Base-by-base conservation (phyloP, 345 rosid species). In the Carallia pectinifolia region DNA sequence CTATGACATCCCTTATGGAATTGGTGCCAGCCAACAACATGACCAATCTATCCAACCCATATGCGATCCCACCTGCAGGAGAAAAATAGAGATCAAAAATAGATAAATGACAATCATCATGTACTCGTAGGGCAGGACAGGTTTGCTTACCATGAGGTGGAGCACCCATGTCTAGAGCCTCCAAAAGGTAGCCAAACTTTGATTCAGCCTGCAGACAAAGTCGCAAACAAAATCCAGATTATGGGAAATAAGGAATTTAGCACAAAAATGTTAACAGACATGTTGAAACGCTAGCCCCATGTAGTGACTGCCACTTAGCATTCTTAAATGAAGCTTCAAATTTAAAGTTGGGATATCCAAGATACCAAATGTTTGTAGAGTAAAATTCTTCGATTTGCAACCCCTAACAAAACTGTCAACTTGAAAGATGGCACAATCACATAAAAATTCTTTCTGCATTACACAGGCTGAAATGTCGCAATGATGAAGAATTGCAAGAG, bases 91-190 rank as follows among this genome's bases (percentile, higher is more conserved):
- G 12, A 44, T 19, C 39, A 55, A 36, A 17, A 9, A 56, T 15
- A 56, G 33, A 27, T 4, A 27, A 56, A 4, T 44, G 48, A 12
- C 48, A 10, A 10, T 29, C 19, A 23, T 61, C 29, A 33, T 18
- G 4, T 3, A 68, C 4, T 56, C 37, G 23, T 0, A 19, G 17
- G 31, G 16, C 16, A 67, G 36, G 64, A 37, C 34, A n/a, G 48
- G 59, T 36, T 38, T 62, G 66, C 37, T 76, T 84, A 91, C 98
- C 98, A 74, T 91, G 97, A 44, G 99, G 99, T 64, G 99, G 99
- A 72, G 99, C 99, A 73, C 99, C 99, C 88, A 92, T 92, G 76
- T 95, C 97, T 61, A 95, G 84, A 73, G 97, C 97, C 86, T 95
- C 99, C 64, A 91, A 80, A 68, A 95, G 96, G 81, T 92, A 95